Percentiles rank a stretch among this genome's conserved stretches.
phyloP scores from a whole-genome alignment of 2,329 filamentous ascomycete species.

The Trichoderma guizhouense region DNA sequence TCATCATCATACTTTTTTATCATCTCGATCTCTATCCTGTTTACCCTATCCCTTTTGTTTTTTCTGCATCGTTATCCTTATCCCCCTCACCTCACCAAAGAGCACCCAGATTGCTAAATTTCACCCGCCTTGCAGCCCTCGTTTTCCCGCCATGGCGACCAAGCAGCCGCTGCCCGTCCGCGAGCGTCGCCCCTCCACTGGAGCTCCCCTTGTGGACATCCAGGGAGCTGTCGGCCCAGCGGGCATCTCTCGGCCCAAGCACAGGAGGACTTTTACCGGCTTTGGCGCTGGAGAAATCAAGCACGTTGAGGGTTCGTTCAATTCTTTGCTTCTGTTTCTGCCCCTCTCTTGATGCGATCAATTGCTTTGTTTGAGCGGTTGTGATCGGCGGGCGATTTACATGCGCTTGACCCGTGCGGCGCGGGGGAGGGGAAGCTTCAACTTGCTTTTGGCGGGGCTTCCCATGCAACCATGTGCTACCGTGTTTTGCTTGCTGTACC shows the following conservation, averaged over 20 bases:
- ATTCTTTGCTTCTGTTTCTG: neutral
- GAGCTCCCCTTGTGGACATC: slow-evolving; percentile 82
- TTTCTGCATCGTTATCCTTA: neutral
- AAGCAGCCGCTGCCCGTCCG: slow-evolving; percentile 48
- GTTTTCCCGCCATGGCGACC: slow-evolving; percentile 31
- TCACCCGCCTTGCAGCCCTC: neutral
- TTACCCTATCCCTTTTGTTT: neutral
- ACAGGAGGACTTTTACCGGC: slow-evolving; percentile 94
- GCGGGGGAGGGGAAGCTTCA: slow-evolving; percentile 16
- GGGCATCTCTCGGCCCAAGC: slow-evolving; percentile 84
- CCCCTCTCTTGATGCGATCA: neutral
- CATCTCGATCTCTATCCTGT: neutral
- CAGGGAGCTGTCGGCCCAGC: slow-evolving; percentile 81
- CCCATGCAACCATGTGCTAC: slow-evolving; percentile 12
- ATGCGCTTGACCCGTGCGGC: neutral
- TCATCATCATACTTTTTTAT: neutral
- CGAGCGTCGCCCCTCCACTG: slow-evolving; percentile 76
- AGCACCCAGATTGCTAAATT: neutral
- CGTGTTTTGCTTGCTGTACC: neutral
- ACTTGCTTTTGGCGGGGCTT: slow-evolving; percentile 14
- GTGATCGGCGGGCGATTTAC: neutral
- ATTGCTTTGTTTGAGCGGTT: neutral
- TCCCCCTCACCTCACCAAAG: neutral
- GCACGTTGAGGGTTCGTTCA: slow-evolving; percentile 71
- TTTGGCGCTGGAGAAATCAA: slow-evolving; percentile 92